Evolutionary conservation across 176 grass and related monocot genomes (phyloP), one percentile per base, ranked within the genome.

Genomic region (Rhynchospora pubera): DNA sequence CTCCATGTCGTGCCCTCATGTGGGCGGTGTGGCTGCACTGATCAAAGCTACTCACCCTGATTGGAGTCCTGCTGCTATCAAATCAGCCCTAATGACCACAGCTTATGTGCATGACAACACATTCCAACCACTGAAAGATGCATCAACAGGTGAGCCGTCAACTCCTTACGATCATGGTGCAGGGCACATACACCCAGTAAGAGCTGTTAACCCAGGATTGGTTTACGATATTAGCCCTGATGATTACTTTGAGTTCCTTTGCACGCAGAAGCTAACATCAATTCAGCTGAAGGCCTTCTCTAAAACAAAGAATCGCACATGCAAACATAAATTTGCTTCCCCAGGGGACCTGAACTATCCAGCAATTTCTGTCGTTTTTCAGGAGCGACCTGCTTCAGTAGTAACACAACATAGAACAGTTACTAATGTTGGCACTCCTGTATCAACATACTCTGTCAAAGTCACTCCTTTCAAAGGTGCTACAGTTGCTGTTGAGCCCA

Each of bases 1-100:
- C 43, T 99, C 96, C 78, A 99, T 99, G 96, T 99, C 96, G 26
- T 99, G 96, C 87, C 96, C 96, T 61, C 96, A 99, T 80, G 96
- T 99, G 73, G 96, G 87, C 24, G 96, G 96, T 53, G 93, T 99
- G 55, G 96, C 96, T 0, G 93, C 93, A 23, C 51, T 99, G 84
- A 92, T 99, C 86, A 99, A 96, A 88, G 89, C 89, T 16, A 91
- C 87, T 85, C 96, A 94, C 46, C 96, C 91, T 0, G 80, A 99
- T 50, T 99, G 96, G 96, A 99, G 96, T 84, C 96, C 96, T 0
- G 89, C 96, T 12, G 85, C 91, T 80, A 90, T 95, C 45, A 95
- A 99, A 83, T 99, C 93, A 1, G 96, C 96, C 51, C 86, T 99
- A 19, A 99, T 99, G 96, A 99, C 93, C 67, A 99, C 96, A 43